phyloP scores from a whole-genome alignment of 495 filamentous ascomycete species.

The Cudoniella acicularis region DNA sequence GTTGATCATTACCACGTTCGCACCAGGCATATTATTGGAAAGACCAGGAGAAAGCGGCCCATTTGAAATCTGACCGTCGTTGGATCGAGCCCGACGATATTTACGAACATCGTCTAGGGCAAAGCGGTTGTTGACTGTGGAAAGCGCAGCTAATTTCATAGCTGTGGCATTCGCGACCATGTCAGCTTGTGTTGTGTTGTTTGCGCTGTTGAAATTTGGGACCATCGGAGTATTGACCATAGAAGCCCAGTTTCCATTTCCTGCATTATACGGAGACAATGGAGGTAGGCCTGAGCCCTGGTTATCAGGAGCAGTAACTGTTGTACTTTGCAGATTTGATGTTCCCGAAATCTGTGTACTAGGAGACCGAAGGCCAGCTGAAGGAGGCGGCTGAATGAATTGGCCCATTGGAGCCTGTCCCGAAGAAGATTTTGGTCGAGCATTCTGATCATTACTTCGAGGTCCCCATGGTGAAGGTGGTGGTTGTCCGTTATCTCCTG shows the following conservation, averaged over 20 bases:
- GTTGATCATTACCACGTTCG: conserved; percentile 83
- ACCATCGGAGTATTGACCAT: conserved; percentile 98
- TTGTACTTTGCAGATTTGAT: conserved; percentile 76
- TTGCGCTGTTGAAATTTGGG: conserved; percentile 65
- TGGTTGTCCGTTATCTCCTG: conserved; percentile 50
- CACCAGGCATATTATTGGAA: conserved; percentile 50
- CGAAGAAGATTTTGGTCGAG: conserved; percentile 84
- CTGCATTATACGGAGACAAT: conserved; percentile 82
- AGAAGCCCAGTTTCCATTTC: conserved; percentile 93
- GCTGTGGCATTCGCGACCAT: conserved; percentile 99
- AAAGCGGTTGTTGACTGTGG: conserved; percentile 97
- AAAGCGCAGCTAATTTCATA: conserved; percentile 96
- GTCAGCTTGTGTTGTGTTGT: conserved; percentile 69
- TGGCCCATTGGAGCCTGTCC: conserved; percentile 93
- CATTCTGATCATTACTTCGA: conserved; percentile 48
- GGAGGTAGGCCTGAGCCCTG: conserved; percentile 65
- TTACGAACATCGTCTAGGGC: conserved; percentile 94
- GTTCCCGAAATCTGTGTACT: conserved; percentile 64
- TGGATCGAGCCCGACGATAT: conserved; percentile 85
- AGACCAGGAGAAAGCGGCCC: conserved; percentile 49
- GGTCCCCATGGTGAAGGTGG: conserved; percentile 76
- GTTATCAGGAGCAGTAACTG: conserved; percentile 69
- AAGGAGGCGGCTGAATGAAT: conserved; percentile 79
- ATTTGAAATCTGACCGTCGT: conserved; percentile 64
- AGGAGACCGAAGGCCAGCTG: conserved; percentile 79